Base-by-base conservation (phyloP, 2,329 filamentous ascomycete species). In the Diaporthe vexans region DNA sequence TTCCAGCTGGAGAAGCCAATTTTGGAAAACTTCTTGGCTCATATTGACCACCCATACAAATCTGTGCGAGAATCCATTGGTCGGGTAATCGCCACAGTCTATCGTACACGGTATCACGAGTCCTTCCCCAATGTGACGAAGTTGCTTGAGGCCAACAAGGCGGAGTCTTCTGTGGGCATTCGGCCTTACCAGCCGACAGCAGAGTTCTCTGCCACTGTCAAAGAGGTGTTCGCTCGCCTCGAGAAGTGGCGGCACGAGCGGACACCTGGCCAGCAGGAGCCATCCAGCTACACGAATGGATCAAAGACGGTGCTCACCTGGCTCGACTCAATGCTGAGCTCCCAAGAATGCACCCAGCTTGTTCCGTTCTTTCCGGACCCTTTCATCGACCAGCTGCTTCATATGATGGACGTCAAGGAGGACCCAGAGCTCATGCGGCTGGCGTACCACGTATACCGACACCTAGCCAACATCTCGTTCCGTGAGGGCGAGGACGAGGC, bases 341-440 rank as follows among this genome's bases (percentile, higher is more conserved):
- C 95, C 0, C 94, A 97, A 77, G 97, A 98, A 82, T 99, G 97
- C 84, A 97, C 92, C 0, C 93, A 97, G 81, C 90, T 99, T 19
- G 91, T 97, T 24, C 91, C 93, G 4, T 98, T 98, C 89, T 98
- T 99, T 86, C 94, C 95, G 0, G 90, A 94, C 48, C 88, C 93
- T 0, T 96, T 98, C 80, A 97, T 97, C 82, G 94, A 97, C 79
- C 94, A 98, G 82, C 90, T 99, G 19, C 86, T 99, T 70, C 95
- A 99, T 86, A 99, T 99, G 97, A 99, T 99, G 96, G 97, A 99
- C 81, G 95, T 99, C 82, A 98, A 98, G 83, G 97, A 99, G 83
- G 97, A 99, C 79, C 95, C 95, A 0, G 97, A 99, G 83, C 89
- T 99, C 2, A 97, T 98, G 87, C 93, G 94, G 13, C 89, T 98